These are phyloP conservation scores for Crucihimalaya himalaica DNA, from an alignment of 345 rosid species.

Conservation along the genomic window DNA sequence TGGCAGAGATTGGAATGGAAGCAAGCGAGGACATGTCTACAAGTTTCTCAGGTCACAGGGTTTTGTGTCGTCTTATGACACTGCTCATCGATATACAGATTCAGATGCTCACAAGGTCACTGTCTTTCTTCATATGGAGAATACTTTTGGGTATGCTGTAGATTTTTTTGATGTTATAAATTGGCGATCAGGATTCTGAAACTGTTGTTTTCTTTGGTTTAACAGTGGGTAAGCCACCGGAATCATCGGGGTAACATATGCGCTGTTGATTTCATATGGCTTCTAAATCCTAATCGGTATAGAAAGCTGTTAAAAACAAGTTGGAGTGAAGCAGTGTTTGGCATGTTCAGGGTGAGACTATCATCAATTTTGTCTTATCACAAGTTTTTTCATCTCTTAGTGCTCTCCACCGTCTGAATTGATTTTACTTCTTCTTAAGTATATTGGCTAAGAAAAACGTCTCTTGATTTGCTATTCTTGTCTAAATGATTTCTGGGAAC, in stretches of 20 bases:
- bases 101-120: conserved; percentile 94
- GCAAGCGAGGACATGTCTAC: conserved; percentile 95
- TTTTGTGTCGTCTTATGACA: conserved; percentile 91
- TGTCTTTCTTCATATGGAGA: conserved; percentile 35
- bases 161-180: conserved; percentile 22
- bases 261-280: conserved; percentile 99
- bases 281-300: conserved; percentile 81
- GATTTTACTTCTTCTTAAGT: too few relatives aligned
- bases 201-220: conserved; percentile 14
- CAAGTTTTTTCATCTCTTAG: not conserved
- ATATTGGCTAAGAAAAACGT: too few relatives aligned
- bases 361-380: not conserved
- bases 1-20: conserved; percentile 95
- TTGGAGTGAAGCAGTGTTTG: conserved; percentile 96
- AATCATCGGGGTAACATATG: conserved; percentile 95
- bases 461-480: not conserved
- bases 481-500: not conserved
- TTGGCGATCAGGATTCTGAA: conserved; percentile 1
- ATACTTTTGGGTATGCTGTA: conserved; percentile 45
- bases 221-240: conserved; percentile 95
- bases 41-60: conserved; percentile 93
- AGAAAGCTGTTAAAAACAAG: conserved; percentile 73
- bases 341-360: conserved; percentile 81
- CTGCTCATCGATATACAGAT: conserved; percentile 94
- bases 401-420: conserved; percentile 9